A percentile compares a stretch with the other conserved stretches of the same genome.
These are phyloP conservation scores for Globisporangium nagaii DNA, from an alignment of 352 stramenopile species.

Conservation along the genomic window DNA sequence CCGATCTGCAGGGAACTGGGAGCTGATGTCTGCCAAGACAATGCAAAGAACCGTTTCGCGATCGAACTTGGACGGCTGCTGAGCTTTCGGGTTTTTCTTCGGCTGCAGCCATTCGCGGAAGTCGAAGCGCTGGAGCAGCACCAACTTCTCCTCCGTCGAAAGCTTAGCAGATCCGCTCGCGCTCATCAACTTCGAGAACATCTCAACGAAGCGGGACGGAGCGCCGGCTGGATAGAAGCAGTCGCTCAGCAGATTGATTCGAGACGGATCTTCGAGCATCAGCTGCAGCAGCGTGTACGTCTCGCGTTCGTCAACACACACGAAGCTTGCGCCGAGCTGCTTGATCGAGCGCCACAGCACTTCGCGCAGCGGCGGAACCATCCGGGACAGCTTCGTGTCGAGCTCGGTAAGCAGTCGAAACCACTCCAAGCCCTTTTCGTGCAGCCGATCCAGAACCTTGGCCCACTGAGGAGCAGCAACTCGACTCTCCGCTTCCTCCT, in stretches of 20 bases:
- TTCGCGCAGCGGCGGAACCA: conserved; percentile 81
- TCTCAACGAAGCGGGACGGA: conserved; percentile 74
- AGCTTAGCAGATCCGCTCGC: conserved; percentile 59
- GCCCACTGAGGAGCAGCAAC: conserved; percentile 24
- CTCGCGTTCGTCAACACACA: conserved; percentile 77
- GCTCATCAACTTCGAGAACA: conserved; percentile 86
- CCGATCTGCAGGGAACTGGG: conserved; percentile 45
- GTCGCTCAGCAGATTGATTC: conserved; percentile 74
- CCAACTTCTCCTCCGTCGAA: conserved; percentile 64
- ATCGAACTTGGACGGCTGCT: conserved; percentile 68
- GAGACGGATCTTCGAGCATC: conserved; percentile 80
- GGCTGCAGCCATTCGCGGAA: conserved; percentile 68
- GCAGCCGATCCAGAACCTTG: conserved; percentile 39
- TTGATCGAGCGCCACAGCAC: conserved; percentile 81
- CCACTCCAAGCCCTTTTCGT: conserved; percentile 79
- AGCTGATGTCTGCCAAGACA: conserved; percentile 62
- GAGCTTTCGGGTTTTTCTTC: conserved; percentile 20
- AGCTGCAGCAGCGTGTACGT: conserved; percentile 76
- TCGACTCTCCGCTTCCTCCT: conserved; percentile 4
- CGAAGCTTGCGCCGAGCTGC: conserved; percentile 69
- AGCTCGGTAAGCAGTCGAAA: conserved; percentile 74
- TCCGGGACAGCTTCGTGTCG: conserved; percentile 73
- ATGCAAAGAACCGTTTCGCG: conserved; percentile 78
- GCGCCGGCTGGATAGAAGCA: conserved; percentile 77
- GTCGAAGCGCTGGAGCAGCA: conserved; percentile 71